Conservation (phyloP, 2,329 filamentous ascomycete genomes). For the Venturia aucupariae region DNA sequence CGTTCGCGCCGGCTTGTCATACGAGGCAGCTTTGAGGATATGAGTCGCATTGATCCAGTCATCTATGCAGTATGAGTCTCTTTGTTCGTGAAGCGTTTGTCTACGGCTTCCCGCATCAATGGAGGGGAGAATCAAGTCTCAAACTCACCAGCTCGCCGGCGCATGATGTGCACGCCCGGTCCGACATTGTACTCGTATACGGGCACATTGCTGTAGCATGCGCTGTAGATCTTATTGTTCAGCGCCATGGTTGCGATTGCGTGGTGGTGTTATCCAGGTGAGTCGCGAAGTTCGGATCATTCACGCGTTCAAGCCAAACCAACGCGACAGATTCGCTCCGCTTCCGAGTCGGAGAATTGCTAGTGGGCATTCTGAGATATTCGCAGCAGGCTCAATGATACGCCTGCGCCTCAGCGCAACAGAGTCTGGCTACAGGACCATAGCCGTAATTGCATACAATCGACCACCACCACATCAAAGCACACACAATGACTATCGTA, state of each 20-base stretch:
- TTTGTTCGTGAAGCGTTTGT: not conserved
- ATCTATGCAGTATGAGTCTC: constrained; percentile 38
- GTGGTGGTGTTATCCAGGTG: not conserved
- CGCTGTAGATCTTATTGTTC: constrained; percentile 39
- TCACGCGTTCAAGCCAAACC: too few species aligned
- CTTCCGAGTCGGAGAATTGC: too few species aligned
- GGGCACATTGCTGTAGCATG: constrained; percentile 64
- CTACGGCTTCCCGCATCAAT: constrained; percentile 1
- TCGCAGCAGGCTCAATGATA: not conserved
- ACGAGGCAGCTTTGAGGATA: constrained; percentile 92
- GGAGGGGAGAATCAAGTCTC: not conserved
- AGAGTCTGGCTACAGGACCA: not conserved
- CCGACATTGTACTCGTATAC: constrained; percentile 91
- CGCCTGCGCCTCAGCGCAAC: not conserved
- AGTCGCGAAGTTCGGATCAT: not conserved
- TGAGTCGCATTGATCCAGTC: constrained; percentile 99
- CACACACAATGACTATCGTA: constrained; percentile 30
- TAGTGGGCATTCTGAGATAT: not conserved
- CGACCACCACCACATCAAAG: not conserved
- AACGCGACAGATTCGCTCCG: too few species aligned
- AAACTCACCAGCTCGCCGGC: constrained; percentile 52
- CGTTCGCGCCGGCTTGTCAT: constrained; percentile 92
- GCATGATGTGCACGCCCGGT: constrained; percentile 84
- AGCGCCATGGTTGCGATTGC: constrained; percentile 4
- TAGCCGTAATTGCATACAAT: not conserved